Evolutionary conservation across 2,329 filamentous ascomycete species (phyloP), one percentile per base, ranked within the genome.

Genomic region (Talaromyces piceae): DNA sequence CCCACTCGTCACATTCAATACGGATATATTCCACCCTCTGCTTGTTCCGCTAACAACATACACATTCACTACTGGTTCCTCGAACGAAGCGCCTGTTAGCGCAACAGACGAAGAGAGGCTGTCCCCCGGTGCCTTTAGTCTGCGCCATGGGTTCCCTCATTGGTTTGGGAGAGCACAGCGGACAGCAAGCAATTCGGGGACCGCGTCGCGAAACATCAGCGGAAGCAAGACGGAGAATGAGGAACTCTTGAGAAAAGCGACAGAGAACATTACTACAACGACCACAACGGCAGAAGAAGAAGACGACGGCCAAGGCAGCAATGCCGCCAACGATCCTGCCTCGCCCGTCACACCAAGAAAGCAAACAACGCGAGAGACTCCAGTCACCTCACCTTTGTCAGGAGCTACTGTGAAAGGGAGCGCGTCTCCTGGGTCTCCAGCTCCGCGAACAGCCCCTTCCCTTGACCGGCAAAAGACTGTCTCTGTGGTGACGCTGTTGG

Each of bases 41-140:
- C 84, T 97, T 58, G 90, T 91, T 6, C 91, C 93, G 31, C 77
- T 94, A 55, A 95, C 90, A n/a, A 95, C 89, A 3, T 94, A 95
- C 70, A 93, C 88, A 64, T 94, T 95, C 73, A 87, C 88, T 39
- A 90, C 88, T 55, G 84, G 86, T 52, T 82, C 86, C 30, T 81
- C 87, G 55, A 84, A 83, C 55, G 79, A 80, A 51, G 88, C 87
- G 45, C 88, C 88, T 0, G 85, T 91, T 55, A 91, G 87, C 65
- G 88, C 89, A 7, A 86, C 83, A 2, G 89, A 95, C 60, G 84
- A 88, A 28, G 88, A 94, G 64, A 77, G 87, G 12, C 73, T 96
- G 48, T 87, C 90, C 0, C 91, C 91, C 0, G 93, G 91, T 2
- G 88, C 89, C 0, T 95, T 96, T 72, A 95, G 87, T 61, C 74